Evolutionary conservation across 225 moss, liverwort and hornwort genomes (phyloP).

Genomic region (Pseudoscleropodium purum): DNA sequence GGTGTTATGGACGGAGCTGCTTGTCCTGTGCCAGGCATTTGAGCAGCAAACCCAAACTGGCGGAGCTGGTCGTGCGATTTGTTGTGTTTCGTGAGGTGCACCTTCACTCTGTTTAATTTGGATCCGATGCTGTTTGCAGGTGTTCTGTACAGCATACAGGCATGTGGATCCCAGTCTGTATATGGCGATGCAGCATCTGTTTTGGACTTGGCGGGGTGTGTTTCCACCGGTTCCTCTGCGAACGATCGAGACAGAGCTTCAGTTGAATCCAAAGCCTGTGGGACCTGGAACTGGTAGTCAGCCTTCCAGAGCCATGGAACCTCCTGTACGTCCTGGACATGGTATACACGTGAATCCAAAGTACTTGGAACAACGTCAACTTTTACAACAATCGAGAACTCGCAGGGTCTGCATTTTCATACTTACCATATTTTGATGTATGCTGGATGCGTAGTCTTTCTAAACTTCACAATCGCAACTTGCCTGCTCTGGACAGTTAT

Average conservation of each 20-base stretch:
- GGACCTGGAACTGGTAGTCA: conserved; percentile 43
- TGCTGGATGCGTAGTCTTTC: conserved; percentile 2
- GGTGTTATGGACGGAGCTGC: not conserved
- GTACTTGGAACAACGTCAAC: conserved; percentile 85
- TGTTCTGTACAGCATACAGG: conserved; percentile 79
- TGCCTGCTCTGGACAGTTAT: not conserved
- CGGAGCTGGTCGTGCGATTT: not conserved
- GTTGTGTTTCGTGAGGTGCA: not conserved
- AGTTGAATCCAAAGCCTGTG: conserved; percentile 43
- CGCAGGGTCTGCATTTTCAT: conserved; percentile 62
- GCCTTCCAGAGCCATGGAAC: conserved; percentile 47
- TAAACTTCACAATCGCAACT: not conserved
- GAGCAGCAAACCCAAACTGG: not conserved
- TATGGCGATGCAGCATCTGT: conserved; percentile 88
- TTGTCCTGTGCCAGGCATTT: not conserved
- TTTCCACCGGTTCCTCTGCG: conserved; percentile 68
- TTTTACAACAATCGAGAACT: conserved; percentile 70
- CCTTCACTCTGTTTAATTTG: not conserved
- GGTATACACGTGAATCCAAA: conserved; percentile 98
- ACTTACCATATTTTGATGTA: conserved; percentile 7
- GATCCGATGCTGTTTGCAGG: conserved; percentile 27
- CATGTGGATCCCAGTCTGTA: conserved; percentile 71
- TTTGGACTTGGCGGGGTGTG: conserved; percentile 92
- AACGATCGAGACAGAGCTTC: conserved; percentile 70
- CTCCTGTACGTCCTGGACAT: conserved; percentile 75